phyloP scores from a whole-genome alignment of 1,284 basidiomycete genomes.

The Xerocomus minutiporus region DNA sequence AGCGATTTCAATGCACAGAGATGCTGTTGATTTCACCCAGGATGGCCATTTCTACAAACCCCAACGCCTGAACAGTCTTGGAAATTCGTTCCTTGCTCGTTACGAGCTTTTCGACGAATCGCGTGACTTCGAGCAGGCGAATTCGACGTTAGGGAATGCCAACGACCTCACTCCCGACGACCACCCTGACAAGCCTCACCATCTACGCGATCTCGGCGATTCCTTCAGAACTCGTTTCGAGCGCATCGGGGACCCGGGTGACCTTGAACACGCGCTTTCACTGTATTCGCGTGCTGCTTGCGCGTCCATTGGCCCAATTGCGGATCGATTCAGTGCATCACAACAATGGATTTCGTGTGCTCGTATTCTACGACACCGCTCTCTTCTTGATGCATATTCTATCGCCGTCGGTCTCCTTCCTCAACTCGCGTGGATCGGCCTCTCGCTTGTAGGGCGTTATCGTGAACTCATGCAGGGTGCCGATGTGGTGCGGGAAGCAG shows the following conservation, averaged over 20 bases:
- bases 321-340: constrained; percentile 1
- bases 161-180: background rate
- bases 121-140: constrained; percentile 1
- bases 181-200: background rate
- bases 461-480: background rate
- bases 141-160: background rate
- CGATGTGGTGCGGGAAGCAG: constrained; percentile 5
- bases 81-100: background rate
- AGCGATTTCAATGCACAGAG: background rate
- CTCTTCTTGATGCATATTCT: constrained; percentile 3
- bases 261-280: constrained; percentile 5
- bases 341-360: constrained; percentile 6
- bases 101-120: background rate
- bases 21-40: background rate
- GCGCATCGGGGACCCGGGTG: background rate
- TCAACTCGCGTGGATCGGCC: constrained; percentile 5
- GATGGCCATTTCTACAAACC: background rate
- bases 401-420: background rate
- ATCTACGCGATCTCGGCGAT: background rate
- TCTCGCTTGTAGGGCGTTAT: constrained; percentile 7
- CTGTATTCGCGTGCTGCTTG: background rate
- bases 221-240: background rate
- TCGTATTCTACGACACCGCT: background rate
- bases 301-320: background rate
- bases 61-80: background rate